Base-by-base conservation (phyloP, 2,329 filamentous ascomycete genomes). In the Phyllosticta citribraziliensis region DNA sequence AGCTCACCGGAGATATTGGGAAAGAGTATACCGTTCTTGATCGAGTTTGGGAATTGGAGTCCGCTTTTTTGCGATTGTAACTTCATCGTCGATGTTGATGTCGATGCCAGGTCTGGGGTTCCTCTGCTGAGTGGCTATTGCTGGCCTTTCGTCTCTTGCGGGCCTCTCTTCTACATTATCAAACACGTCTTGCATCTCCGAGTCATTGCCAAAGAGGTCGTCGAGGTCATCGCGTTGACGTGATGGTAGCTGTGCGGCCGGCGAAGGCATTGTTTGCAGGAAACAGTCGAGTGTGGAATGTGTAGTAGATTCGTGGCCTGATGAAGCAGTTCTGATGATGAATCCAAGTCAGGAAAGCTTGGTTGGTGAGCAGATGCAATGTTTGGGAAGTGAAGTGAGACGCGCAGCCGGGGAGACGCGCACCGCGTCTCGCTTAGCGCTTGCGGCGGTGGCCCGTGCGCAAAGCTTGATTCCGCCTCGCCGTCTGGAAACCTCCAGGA, bases 11-110 rank as follows among this genome's bases (percentile, higher is more conserved):
- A 17, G 52, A 6, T 35, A 47, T 59, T 35, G 17, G 40, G 17
- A n/a, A 20, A 52, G 60, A 2, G 53, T 61, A 68, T 58, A 91
- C 87, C 85, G 84, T 10, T 83, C 78, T 67, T 96, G 91, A 70
- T 99, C 92, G 25, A 99, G 82, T 73, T 97, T 99, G 3, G 93
- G 88, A 61, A 85, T 81, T 1, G 91, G 90, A 64, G 85, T 82
- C 40, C 86, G 82, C 67, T 88, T 88, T 75, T 90, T 96, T 51
- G 83, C 84, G 4, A 97, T 82, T 60, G 89, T 87, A 58, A 99
- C 83, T 68, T 96, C 90, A 69, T 95, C 85, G 65, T 97, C 92
- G 61, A 97, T 85, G 54, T 96, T 89, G 69, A 95, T 85, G 65
- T 97, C 92, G 61, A 97, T 85, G 54, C 92, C 91, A 2, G 96